Evolutionary conservation across 805 yeast genomes (phyloP).

Genomic region (Groenewaldozyma salmanticensis): DNA sequence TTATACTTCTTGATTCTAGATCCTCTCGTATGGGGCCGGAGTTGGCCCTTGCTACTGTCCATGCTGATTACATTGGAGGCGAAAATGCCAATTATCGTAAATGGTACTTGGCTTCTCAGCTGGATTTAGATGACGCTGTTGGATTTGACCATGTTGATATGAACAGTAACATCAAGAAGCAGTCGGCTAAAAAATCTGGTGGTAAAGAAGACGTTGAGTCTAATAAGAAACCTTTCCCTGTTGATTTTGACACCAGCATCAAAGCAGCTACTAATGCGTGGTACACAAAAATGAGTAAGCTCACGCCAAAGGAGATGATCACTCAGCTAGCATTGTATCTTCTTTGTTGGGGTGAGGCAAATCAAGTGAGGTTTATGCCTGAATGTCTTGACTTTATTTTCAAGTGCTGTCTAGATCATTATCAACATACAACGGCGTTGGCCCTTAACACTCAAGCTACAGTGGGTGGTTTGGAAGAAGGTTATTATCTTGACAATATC

Average conservation of each 20-base stretch:
- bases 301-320: slow-evolving; percentile 42
- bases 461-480: slow-evolving; percentile 16
- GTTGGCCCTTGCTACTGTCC: slow-evolving; percentile 49
- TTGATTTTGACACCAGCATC: background rate
- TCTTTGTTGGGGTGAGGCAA: slow-evolving; percentile 85
- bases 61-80: slow-evolving; percentile 72
- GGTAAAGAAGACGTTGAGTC: slow-evolving; percentile 1
- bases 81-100: slow-evolving; percentile 55
- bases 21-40: slow-evolving; percentile 53
- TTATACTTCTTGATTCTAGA: slow-evolving; percentile 57
- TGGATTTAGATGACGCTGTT: slow-evolving; percentile 47
- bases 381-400: slow-evolving; percentile 80
- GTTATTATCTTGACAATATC: slow-evolving; percentile 46
- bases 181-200: slow-evolving; percentile 6
- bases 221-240: background rate
- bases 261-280: slow-evolving; percentile 5
- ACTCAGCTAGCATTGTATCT: slow-evolving; percentile 61
- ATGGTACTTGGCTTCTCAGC: slow-evolving; percentile 69
- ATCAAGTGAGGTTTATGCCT: slow-evolving; percentile 77
- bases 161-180: slow-evolving; percentile 15
- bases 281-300: slow-evolving; percentile 2
- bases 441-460: background rate
- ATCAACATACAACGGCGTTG: slow-evolving; percentile 30
- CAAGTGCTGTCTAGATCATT: slow-evolving; percentile 68
- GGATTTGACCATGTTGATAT: slow-evolving; percentile 14